Base-by-base conservation (phyloP, 805 yeast genomes). In the Yarrowia deformans region DNA sequence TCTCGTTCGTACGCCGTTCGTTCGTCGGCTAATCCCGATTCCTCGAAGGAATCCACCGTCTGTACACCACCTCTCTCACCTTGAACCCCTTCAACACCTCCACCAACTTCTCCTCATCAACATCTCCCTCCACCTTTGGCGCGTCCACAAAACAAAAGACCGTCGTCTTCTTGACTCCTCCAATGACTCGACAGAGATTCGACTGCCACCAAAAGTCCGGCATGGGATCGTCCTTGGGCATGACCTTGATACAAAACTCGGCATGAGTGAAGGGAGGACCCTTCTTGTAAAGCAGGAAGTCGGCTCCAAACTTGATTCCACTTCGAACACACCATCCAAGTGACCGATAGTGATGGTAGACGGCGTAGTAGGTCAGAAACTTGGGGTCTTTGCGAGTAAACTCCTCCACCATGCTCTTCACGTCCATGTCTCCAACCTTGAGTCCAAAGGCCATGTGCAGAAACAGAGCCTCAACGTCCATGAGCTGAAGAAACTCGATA, bases 191-290 rank as follows among this genome's bases (percentile, higher is more conserved):
- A 56, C 89, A 87, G 34, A 87, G 77, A 1, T 92, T 84, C 3
- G 91, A 87, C 67, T 85, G 82, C 86, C 93, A 89, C 75, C 81
- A 83, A 84, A 86, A 87, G 70, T 78, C 82, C 43, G 75, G 78
- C 37, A 68, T 63, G 69, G 79, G 79, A 9, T 76, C 80, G 13
- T 73, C 73, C 12, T 52, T 19, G 1, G 84, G 82, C 35, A 86
- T 70, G 7, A 90, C 80, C 56, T 84, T 75, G 3, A 91, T 80
- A 8, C 94, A 91, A 77, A 86, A 91, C 76, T 93, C 97, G 0
- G 99, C 98, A 77, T 95, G 99, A 64, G 89, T 87, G 77, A 93
- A 92, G 1, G 98, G 98, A 9, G 98, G 99, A 0, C 99, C 99
- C 70, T 94, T 82, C 68, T 89, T 87, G 77, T 95, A 95, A 6